Base-by-base conservation (phyloP, 768 basidiomycete genomes). In the Boletus coccyginus region DNA sequence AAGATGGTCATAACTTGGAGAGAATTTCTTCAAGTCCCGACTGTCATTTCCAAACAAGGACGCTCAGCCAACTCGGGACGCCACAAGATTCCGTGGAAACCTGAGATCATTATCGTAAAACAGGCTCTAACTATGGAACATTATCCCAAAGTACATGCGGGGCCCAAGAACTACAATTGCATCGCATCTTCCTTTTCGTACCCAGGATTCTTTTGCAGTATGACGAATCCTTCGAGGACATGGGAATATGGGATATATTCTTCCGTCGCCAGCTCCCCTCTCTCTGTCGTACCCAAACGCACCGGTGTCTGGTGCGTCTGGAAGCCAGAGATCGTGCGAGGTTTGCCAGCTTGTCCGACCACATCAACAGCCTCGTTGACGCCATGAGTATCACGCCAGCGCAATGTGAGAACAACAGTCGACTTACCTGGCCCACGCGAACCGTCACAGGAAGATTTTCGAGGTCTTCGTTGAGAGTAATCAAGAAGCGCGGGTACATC, bases 401-500 rank as follows among this genome's bases (percentile, higher is more conserved):
- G 33, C 14, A 13, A 46, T 35, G 16, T n/a, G 3, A 31, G 17
- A 40, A 29, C 13, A 33, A 42, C 38, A n/a, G 38, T 43, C 7
- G 24, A 64, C 80, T 65, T 68, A 88, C 88, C 75, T 90, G 90
- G 17, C 97, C 97, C 21, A 99, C 97, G 38, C 97, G 89, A 47
- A 98, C 94, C 16, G 93, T 95, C 36, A 97, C 91, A 3, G 94
- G 89, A 53, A 86, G 77, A 68, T 80, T 86, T 62, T 94, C 84
- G 56, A 96, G 85, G 55, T 94, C 83, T 73, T 98, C 96, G 73
- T 96, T 87, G 19, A 99, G 85, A 0, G 95, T 97, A 72, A 98
- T 98, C 67, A 99, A 75, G 89, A 98, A 98, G 54, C 95, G 87
- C 36, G 97, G 97, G 75, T 93, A 96, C 97, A 99, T 98, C 56